These are phyloP conservation scores for Pontederia crassipes DNA, from an alignment of 176 grass and related monocot genomes.

Conservation along the genomic window DNA sequence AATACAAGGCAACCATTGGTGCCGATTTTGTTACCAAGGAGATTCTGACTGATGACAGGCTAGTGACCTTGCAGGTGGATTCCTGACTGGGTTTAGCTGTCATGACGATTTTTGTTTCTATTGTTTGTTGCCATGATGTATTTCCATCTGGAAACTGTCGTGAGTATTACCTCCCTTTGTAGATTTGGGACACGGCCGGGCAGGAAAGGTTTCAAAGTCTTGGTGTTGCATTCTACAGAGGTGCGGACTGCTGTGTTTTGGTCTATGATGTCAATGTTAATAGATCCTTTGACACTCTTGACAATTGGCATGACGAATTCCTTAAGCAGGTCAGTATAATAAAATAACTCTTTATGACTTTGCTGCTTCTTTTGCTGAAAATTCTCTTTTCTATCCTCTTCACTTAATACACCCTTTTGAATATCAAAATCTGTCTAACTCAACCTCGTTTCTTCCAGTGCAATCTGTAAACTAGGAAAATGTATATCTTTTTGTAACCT, in stretches of 20 bases:
- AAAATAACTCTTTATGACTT: not conserved
- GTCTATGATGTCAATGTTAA: constrained; percentile 94
- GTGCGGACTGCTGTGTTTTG: constrained; percentile 81
- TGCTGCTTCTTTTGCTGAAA: constrained; percentile 9
- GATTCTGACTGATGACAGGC: constrained; percentile 69
- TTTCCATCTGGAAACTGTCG: not conserved
- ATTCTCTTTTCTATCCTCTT: not conserved
- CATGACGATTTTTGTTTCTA: not conserved
- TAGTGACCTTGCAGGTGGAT: constrained; percentile 85
- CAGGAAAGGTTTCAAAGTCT: constrained; percentile 99
- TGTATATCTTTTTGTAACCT: too few species aligned
- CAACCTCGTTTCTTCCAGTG: too few species aligned
- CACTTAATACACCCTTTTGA: too few species aligned
- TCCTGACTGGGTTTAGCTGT: constrained; percentile 10
- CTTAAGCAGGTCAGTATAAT: constrained; percentile 59
- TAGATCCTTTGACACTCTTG: constrained; percentile 62
- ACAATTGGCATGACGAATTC: constrained; percentile 88
- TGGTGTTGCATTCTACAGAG: constrained; percentile 93
- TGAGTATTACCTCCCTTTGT: constrained; percentile 3
- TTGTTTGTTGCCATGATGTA: not conserved
- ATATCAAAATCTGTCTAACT: too few species aligned
- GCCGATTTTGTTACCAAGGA: constrained; percentile 98
- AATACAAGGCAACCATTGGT: constrained; percentile 95
- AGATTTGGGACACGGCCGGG: constrained; percentile 98
- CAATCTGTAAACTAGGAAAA: too few species aligned